These are phyloP conservation scores for Moesziomyces antarcticus DNA, from an alignment of 1,284 basidiomycete genomes.

Conservation along the genomic window DNA sequence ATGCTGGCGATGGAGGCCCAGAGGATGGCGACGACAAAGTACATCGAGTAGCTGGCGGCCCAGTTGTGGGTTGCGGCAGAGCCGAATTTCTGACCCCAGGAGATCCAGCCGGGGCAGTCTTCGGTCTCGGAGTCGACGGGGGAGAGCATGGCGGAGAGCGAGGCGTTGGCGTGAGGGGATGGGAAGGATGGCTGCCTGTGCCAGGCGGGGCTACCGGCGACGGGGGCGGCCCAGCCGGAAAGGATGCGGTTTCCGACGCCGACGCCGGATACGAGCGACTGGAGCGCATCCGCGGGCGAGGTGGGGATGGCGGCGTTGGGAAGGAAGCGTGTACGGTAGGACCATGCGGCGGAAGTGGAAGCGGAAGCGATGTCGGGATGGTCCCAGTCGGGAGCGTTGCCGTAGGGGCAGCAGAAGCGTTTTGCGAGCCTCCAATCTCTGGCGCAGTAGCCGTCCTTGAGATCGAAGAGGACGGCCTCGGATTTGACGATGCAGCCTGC, in stretches of 20 bases:
- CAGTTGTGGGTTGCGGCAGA: slow-evolving; percentile 59
- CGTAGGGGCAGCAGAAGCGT: slow-evolving; percentile 79
- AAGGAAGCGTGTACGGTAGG: slow-evolving; percentile 37
- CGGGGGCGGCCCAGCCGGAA: slow-evolving; percentile 56
- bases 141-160: slow-evolving; percentile 11
- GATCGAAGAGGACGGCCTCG: slow-evolving; percentile 91
- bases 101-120: slow-evolving; percentile 78
- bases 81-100: slow-evolving; percentile 72
- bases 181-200: slow-evolving; percentile 39
- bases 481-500: slow-evolving; percentile 87
- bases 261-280: slow-evolving; percentile 41
- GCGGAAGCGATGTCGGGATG: slow-evolving; percentile 20
- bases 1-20: slow-evolving; percentile 70
- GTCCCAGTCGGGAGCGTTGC: slow-evolving; percentile 43
- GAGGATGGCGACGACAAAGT: slow-evolving; percentile 71
- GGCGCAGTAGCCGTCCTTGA: slow-evolving; percentile 89
- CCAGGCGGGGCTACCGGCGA: slow-evolving; percentile 57
- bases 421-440: slow-evolving; percentile 79
- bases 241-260: slow-evolving; percentile 52
- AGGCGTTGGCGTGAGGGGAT: slow-evolving; percentile 11
- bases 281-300: slow-evolving; percentile 20
- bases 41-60: slow-evolving; percentile 77
- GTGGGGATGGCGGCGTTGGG: slow-evolving; percentile 2
- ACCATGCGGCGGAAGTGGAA: slow-evolving; percentile 11
- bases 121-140: slow-evolving; percentile 56